A percentile compares a stretch with the other conserved stretches of the same genome.
Conservation (phyloP, 1,284 basidiomycete genomes). For the Gomphus bonarii region DNA sequence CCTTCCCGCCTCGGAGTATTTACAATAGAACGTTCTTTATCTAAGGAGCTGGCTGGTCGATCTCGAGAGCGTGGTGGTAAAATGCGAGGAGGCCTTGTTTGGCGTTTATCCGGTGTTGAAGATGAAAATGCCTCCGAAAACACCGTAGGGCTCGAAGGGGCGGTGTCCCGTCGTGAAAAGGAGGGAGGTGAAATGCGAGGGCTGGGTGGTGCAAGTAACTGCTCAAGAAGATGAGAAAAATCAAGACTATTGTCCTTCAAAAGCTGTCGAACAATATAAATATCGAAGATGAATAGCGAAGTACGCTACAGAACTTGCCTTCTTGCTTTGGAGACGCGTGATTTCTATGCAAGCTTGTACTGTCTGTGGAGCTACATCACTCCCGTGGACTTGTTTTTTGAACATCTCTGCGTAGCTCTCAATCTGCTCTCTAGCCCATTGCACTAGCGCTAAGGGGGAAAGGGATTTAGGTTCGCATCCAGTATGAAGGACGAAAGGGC, state of each 20-base stretch:
- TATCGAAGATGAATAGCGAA: neutral
- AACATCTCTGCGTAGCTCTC: conserved; percentile 81
- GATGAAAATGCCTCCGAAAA: neutral
- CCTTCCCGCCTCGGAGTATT: neutral
- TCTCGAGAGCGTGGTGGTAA: conserved; percentile 14
- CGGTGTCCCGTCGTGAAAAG: neutral
- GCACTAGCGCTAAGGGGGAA: conserved; percentile 64
- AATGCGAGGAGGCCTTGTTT: conserved; percentile 8
- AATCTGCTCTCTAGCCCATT: conserved; percentile 88
- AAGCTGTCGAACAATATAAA: conserved; percentile 35
- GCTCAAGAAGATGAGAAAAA: conserved; percentile 77
- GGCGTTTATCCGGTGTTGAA: neutral
- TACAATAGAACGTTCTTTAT: neutral
- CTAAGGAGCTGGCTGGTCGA: conserved; percentile 3
- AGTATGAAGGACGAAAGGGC: conserved; percentile 10
- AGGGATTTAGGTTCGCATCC: neutral
- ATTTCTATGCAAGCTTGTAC: conserved; percentile 71
- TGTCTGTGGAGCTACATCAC: conserved; percentile 57
- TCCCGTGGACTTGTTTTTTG: conserved; percentile 83
- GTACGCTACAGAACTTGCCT: conserved; percentile 36
- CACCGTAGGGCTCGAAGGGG: neutral
- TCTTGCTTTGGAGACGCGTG: conserved; percentile 68
- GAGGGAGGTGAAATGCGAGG: neutral
- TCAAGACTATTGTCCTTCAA: conserved; percentile 88
- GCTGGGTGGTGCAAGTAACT: conserved; percentile 36